A percentile compares a stretch with the other conserved stretches of the same genome.
phyloP scores from a whole-genome alignment of 2,329 filamentous ascomycete species.

The Aspergillus amoenus region DNA sequence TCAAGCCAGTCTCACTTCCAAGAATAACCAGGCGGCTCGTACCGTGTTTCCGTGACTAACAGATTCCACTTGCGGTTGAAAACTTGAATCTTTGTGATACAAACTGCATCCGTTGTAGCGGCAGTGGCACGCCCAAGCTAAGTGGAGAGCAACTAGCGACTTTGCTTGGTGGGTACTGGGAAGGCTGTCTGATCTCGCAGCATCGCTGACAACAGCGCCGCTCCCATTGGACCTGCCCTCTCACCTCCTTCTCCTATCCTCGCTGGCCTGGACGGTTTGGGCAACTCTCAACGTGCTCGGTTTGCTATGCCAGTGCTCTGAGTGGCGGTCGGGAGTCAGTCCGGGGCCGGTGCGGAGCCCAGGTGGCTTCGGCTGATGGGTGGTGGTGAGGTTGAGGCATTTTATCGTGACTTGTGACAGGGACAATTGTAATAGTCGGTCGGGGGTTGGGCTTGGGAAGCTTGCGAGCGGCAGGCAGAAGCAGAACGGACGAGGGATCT shows the following conservation, averaged over 20 bases:
- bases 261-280: conserved; percentile 3
- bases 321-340: too few species aligned
- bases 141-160: too few species aligned
- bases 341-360: neutral
- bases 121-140: neutral
- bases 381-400: neutral
- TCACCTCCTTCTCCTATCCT: too few species aligned
- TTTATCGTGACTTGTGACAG: neutral
- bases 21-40: neutral
- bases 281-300: conserved; percentile 8
- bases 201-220: neutral
- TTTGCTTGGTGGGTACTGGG: too few species aligned
- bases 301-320: neutral
- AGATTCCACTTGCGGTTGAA: neutral
- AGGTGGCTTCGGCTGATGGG: neutral
- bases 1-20: too few species aligned
- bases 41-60: conserved; percentile 6
- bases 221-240: neutral
- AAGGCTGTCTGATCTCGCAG: neutral
- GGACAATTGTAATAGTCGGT: neutral
- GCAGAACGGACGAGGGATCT: neutral
- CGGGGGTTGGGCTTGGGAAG: neutral
- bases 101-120: neutral
- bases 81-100: neutral
- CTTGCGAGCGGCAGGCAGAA: neutral